A percentile compares a stretch with the other conserved stretches of the same genome.
These are phyloP conservation scores for Acidiella bohemica DNA, from an alignment of 495 filamentous ascomycete genomes.

Conservation along the genomic window DNA sequence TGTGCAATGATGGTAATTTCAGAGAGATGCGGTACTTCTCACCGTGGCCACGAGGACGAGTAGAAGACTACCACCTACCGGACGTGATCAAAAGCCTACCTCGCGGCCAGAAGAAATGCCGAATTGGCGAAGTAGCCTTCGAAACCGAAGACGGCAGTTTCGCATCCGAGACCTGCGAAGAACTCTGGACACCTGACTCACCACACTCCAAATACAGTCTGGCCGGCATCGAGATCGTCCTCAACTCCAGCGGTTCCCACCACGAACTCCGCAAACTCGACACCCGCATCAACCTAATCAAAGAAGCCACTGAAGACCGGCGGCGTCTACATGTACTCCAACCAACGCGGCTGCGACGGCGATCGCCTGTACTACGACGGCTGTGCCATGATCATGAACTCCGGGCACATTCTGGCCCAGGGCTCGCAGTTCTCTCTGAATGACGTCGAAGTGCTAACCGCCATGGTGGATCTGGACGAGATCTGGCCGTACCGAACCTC, in stretches of 20 bases:
- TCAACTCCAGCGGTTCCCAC: conserved; percentile 63
- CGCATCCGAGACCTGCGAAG: conserved; percentile 27
- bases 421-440: conserved; percentile 60
- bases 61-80: conserved; percentile 66
- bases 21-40: conserved; percentile 61
- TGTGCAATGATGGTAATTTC: conserved; percentile 67
- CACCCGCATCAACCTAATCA: conserved; percentile 58
- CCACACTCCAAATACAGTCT: conserved; percentile 29
- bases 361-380: conserved; percentile 57
- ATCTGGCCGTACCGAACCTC: conserved; percentile 44
- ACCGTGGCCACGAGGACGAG: conserved; percentile 45
- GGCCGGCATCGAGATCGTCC: conserved; percentile 46
- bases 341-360: conserved; percentile 59
- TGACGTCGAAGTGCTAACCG: conserved; percentile 75
- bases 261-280: conserved; percentile 64
- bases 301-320: conserved; percentile 53
- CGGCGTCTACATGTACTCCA: conserved; percentile 17
- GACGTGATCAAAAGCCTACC: conserved; percentile 37
- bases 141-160: conserved; percentile 28
- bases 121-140: conserved; percentile 15
- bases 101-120: conserved; percentile 21
- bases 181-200: conserved; percentile 31
- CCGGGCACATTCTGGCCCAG: conserved; percentile 59
- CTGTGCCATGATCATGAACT: conserved; percentile 64
- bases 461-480: conserved; percentile 70